Conservation (phyloP, 169 alveolate genomes). For the Perkinsus marinus region DNA sequence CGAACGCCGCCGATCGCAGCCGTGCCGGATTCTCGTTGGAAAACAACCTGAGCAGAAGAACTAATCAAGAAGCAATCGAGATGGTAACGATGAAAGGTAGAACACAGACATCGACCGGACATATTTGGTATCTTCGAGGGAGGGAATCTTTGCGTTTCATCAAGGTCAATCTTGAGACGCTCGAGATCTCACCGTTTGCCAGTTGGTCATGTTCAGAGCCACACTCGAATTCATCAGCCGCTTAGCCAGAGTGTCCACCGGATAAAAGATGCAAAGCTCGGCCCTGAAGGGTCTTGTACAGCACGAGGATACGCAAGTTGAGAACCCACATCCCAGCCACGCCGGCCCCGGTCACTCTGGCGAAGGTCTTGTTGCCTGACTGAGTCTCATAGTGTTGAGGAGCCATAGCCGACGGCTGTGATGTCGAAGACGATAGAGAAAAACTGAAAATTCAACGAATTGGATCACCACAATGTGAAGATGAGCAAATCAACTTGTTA, state of each 20-base stretch:
- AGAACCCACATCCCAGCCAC: not conserved
- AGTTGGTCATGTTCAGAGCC: not conserved
- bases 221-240: not conserved
- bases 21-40: not conserved
- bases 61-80: too few relatives aligned
- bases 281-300: not conserved
- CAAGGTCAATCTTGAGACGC: not conserved
- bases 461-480: not conserved
- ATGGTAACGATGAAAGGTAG: too few relatives aligned
- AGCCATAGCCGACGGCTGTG: not conserved
- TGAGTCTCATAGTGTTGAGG: not conserved
- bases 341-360: not conserved
- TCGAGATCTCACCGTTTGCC: not conserved
- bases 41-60: not conserved
- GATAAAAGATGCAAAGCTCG: not conserved
- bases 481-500: not conserved
- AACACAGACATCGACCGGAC: too few relatives aligned
- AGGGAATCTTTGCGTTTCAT: not conserved
- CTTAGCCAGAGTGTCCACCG: conserved; percentile 2
- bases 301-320: not conserved
- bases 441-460: not conserved
- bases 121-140: too few relatives aligned
- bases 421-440: not conserved
- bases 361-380: not conserved
- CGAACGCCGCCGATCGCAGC: not conserved